Percentiles rank a stretch among this genome's conserved stretches.
These are phyloP conservation scores for Coemansia asiatica DNA, from an alignment of 192 early-diverging fungal genomes.

Conservation along the genomic window DNA sequence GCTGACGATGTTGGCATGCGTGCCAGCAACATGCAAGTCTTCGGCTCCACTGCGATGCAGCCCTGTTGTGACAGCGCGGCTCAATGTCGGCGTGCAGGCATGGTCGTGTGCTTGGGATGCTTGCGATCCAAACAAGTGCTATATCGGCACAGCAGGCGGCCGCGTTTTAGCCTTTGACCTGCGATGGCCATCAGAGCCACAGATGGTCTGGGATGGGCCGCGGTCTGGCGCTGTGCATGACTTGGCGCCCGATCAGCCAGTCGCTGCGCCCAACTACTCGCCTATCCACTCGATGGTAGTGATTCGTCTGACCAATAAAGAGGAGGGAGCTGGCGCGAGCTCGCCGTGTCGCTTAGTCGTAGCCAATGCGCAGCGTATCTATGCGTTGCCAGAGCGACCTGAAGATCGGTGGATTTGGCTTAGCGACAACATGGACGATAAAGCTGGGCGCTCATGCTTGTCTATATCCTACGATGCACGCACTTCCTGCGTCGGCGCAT, in stretches of 20 bases:
- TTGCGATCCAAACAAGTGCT: slow-evolving; percentile 10
- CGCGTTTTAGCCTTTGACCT: slow-evolving; percentile 34
- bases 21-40: not conserved
- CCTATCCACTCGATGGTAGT: slow-evolving; percentile 32
- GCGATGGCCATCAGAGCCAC: slow-evolving; percentile 7
- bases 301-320: not conserved
- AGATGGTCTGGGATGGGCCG: slow-evolving; percentile 22
- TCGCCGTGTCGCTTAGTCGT: slow-evolving; percentile 17
- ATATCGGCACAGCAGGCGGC: slow-evolving; percentile 21
- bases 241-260: not conserved
- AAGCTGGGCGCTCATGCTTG: slow-evolving; percentile 22
- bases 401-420: slow-evolving; percentile 22
- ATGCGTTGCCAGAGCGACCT: slow-evolving; percentile 15
- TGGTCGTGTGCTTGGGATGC: slow-evolving; percentile 52
- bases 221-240: slow-evolving; percentile 3
- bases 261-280: slow-evolving; percentile 11
- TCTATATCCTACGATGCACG: slow-evolving; percentile 20
- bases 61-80: slow-evolving; percentile 13
- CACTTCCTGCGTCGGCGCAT: slow-evolving; percentile 22
- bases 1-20: slow-evolving; percentile 16
- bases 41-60: not conserved
- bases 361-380: slow-evolving; percentile 32
- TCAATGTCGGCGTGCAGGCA: slow-evolving; percentile 14
- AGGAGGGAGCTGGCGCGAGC: not conserved
- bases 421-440: not conserved